phyloP scores from a whole-genome alignment of 768 basidiomycete genomes.

The Galerina marginata region DNA sequence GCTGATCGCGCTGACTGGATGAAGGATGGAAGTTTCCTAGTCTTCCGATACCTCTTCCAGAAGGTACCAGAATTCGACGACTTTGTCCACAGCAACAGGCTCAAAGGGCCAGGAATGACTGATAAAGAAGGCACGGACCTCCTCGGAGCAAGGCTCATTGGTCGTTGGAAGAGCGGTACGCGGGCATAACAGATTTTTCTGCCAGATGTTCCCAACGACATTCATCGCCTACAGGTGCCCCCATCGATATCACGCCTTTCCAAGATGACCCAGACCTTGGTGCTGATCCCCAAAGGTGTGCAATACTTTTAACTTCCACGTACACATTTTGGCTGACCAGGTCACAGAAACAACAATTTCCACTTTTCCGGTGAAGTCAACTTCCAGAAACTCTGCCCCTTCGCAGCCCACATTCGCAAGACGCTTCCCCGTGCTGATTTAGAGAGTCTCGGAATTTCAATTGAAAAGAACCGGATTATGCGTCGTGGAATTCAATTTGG shows the following conservation, averaged over 20 bases:
- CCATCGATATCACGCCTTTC: slow-evolving; percentile 48
- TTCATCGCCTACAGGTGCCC: slow-evolving; percentile 32
- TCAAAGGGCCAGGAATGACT: slow-evolving; percentile 34
- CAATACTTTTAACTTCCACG: no score
- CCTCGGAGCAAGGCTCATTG: slow-evolving; percentile 42
- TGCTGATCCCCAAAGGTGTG: slow-evolving; percentile 37
- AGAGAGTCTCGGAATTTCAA: slow-evolving; percentile 29
- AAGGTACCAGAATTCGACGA: slow-evolving; percentile 55
- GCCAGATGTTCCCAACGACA: background rate
- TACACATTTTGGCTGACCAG: background rate
- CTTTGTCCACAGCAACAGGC: slow-evolving; percentile 46
- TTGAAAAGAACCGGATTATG: slow-evolving; percentile 43
- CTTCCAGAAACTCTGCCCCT: slow-evolving; percentile 46
- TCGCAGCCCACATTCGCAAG: slow-evolving; percentile 53
- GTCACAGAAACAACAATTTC: slow-evolving; percentile 48
- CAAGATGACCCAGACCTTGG: slow-evolving; percentile 43
- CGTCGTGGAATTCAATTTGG: slow-evolving; percentile 57
- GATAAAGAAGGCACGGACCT: slow-evolving; percentile 44
- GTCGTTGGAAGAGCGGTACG: slow-evolving; percentile 56
- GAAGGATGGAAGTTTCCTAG: slow-evolving; percentile 56
- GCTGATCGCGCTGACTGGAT: slow-evolving; percentile 44
- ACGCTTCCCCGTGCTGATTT: slow-evolving; percentile 50
- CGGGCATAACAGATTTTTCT: background rate
- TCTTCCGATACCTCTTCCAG: slow-evolving; percentile 57
- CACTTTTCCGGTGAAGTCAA: slow-evolving; percentile 37